A percentile compares a stretch with the other conserved stretches of the same genome.
Conservation (phyloP, 2,329 filamentous ascomycete species). For the Verticillium dahliae region DNA sequence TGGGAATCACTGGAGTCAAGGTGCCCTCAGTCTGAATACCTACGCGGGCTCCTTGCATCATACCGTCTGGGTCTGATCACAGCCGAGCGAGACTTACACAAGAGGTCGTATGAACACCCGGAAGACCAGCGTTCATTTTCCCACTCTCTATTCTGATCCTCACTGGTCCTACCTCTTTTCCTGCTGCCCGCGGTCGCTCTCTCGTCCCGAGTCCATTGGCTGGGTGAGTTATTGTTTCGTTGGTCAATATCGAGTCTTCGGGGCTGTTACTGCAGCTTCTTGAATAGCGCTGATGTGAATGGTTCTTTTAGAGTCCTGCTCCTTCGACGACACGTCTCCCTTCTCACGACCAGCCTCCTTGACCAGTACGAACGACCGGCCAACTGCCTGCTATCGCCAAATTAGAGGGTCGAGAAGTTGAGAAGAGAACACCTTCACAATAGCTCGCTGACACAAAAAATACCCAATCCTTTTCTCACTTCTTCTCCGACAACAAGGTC, state of each 20-base stretch:
- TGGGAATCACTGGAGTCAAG: not conserved
- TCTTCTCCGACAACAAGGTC: not conserved
- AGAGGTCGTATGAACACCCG: not conserved
- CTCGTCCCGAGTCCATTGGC: not conserved
- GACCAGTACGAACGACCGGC: not conserved
- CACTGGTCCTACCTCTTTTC: not conserved
- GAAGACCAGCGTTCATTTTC: not conserved
- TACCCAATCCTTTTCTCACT: not conserved
- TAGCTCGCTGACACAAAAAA: not conserved
- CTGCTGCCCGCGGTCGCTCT: not conserved
- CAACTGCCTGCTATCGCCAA: too few species aligned
- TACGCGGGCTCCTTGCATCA: too few species aligned
- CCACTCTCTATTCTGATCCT: not conserved
- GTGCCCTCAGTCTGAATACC: not conserved
- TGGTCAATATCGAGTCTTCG: not conserved
- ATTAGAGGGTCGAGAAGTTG: too few species aligned
- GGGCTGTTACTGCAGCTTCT: not conserved
- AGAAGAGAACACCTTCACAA: too few species aligned
- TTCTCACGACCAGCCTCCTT: not conserved
- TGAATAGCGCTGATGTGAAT: not conserved
- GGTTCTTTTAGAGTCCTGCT: not conserved
- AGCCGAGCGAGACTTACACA: not conserved
- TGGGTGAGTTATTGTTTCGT: not conserved
- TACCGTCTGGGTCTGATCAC: too few species aligned
- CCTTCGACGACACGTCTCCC: not conserved